These are phyloP conservation scores for Aspergillus indologenus DNA, from an alignment of 495 filamentous ascomycete genomes.

Conservation along the genomic window DNA sequence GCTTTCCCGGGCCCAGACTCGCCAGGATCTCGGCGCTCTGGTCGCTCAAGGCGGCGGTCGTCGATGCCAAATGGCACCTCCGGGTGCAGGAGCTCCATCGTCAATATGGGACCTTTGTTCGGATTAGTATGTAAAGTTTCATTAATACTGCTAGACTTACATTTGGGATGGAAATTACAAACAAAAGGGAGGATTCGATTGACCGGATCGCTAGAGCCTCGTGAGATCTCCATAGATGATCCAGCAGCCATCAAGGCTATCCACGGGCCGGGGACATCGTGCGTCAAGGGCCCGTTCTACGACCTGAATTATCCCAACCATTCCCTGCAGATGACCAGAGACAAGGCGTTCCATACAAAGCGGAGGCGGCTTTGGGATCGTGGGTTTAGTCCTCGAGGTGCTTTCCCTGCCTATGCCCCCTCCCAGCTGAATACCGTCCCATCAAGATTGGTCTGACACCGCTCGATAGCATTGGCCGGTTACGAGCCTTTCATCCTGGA, in stretches of 20 bases:
- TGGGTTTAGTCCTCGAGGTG: conserved; percentile 14
- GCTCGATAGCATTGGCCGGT: conserved; percentile 2
- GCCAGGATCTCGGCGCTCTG: conserved; percentile 11
- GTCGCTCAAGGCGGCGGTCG: conserved; percentile 1
- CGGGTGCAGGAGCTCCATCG: conserved; percentile 10
- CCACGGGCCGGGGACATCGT: conserved; percentile 7
- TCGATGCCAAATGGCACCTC: conserved; percentile 12
- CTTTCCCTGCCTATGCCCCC: background rate
- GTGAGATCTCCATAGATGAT: conserved; percentile 16
- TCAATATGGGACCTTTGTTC: conserved; percentile 13
- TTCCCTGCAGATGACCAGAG: conserved; percentile 14
- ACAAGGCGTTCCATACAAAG: conserved; percentile 7
- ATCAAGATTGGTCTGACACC: background rate
- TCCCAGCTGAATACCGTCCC: background rate
- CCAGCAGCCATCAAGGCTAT: conserved; percentile 9
- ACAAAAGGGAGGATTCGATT: no score
- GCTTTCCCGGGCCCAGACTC: conserved; percentile 4
- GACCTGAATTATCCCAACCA: conserved; percentile 13
- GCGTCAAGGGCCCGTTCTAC: conserved; percentile 14
- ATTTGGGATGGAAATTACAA: no score
- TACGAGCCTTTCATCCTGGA: conserved; percentile 14
- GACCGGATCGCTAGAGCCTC: conserved; percentile 8
- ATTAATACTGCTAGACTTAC: no score
- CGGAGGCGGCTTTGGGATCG: conserved; percentile 13
- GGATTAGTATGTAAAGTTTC: conserved; percentile 14